Base-by-base conservation (phyloP, 306 rosid genomes). In the Begonia fuchsioides region DNA sequence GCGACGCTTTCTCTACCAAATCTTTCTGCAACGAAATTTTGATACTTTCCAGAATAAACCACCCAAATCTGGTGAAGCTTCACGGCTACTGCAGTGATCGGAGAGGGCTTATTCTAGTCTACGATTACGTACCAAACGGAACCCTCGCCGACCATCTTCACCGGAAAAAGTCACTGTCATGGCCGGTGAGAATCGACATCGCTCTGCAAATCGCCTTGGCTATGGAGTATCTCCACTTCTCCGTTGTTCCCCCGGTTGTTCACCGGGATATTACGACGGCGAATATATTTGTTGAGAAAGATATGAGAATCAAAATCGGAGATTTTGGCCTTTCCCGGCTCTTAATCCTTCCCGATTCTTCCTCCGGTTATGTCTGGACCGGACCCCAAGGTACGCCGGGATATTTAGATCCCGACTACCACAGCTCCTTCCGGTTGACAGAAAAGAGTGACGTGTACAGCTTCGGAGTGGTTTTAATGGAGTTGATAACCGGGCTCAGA, bases 301-400 rank as follows among this genome's bases (percentile, higher is more conserved):
- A 90, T 39, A 90, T 90, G 98, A 69, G 94, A 41, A 70, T 90
- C 5, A 90, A 77, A 43, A 94, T 90, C 1, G 98, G 98, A 12
- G 98, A 90, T 57, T 90, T 90, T n/a, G 98, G 98, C 56, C 68
- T 90, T 0, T 90, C 98, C 9, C 59, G 98, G 66, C 62, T 90
- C 13, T 32, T 90, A 26, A 70, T 77, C 3, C 53, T 82, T 39
- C 76, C 84, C 13, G 90, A 80, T 7, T 64, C 67, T 15, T 35
- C 84, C 19, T 59, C 61, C 2, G 98, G 85, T 18, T 82, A 20
- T 47, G 98, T 90, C 10, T 90, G 95, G 79, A 90, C 98, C 3
- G 98, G 98, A 0, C 98, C 98, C 0, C 98, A 85, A 26, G 98
- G 98, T 0, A 90, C 98, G 0, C 98, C 98, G 1, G 98, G 98